Evolutionary conservation across 2,329 filamentous ascomycete genomes (phyloP), one percentile per base, ranked within the genome.

Genomic region (Calonectria hongkongensis): DNA sequence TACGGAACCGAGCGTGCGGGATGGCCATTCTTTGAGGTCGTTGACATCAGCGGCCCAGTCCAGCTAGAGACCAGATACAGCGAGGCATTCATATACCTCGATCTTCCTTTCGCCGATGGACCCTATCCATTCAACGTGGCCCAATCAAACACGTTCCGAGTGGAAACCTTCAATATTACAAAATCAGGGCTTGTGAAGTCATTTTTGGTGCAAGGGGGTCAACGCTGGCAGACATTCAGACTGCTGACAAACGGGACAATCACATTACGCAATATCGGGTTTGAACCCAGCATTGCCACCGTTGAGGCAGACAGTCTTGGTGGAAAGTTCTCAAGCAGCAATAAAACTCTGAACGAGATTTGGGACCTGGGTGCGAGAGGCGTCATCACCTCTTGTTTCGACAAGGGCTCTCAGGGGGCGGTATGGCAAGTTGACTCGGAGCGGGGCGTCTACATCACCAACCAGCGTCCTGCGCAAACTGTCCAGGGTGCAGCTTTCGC

Each of bases 151-250:
- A 28, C 66, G 5, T 68, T 68, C 10, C 51, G 66, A 6, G 51
- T 62, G 2, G 66, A 68, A 41, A 68, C 66, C 28, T 68, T 60
- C 30, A 68, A 68, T 43, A 62, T 68, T 39, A 68, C 66, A 4
- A 16, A 58, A 10, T n/a, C 66, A 1, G 66, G 66, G 6, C 43
- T 7, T 1, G 51, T 60, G 8, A 58, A 54, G 36, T 47, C 66
- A 28, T 62, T 50, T 16, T 33, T 68, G 2, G 8, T 68, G 4
- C 51, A 68, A 27, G 66, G 66, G 21, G 66, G 66, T 7, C 66
- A 68, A 25, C 66, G 66, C 8, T 68, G 66, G 66, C 66, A 68
- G 54, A 50, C 66, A 13, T 58, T 68, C 27, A 41, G 18, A 15
- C 30, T 68, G 18, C 18, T 68, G 33, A 60, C 51, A 2, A 56